phyloP scores from a whole-genome alignment of 345 rosid genomes.

The Salix udensis region DNA sequence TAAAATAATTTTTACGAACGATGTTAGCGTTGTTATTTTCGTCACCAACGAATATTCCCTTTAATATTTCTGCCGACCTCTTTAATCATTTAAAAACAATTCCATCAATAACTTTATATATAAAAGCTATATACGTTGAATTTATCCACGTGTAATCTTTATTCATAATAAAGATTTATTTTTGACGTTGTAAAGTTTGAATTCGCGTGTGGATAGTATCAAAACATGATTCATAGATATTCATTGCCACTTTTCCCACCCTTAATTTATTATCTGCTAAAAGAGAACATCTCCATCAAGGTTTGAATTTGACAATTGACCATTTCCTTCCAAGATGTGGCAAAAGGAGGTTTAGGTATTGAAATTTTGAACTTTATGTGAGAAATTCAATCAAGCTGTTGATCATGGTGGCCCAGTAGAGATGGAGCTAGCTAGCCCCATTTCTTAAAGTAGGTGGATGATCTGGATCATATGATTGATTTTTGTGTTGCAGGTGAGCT shows the following conservation, averaged over 20 bases:
- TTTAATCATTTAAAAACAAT: too few relatives aligned
- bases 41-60: too few relatives aligned
- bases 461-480: neutral
- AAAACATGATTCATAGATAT: too few relatives aligned
- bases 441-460: neutral
- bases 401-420: neutral
- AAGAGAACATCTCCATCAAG: neutral
- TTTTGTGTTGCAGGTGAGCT: neutral
- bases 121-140: too few relatives aligned
- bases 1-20: too few relatives aligned
- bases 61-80: too few relatives aligned
- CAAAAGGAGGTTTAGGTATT: neutral
- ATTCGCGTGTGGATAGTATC: too few relatives aligned
- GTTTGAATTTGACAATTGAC: neutral
- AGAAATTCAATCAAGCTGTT: neutral
- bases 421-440: neutral
- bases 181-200: neutral
- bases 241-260: too few relatives aligned
- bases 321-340: too few relatives aligned
- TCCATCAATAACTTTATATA: too few relatives aligned
- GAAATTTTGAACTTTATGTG: neutral
- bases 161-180: neutral
- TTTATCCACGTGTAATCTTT: neutral
- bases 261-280: too few relatives aligned
- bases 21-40: too few relatives aligned